A percentile compares a stretch with the other conserved stretches of the same genome.
Evolutionary conservation across 495 filamentous ascomycete species (phyloP).

Genomic region (Eremomyces bilateralis): DNA sequence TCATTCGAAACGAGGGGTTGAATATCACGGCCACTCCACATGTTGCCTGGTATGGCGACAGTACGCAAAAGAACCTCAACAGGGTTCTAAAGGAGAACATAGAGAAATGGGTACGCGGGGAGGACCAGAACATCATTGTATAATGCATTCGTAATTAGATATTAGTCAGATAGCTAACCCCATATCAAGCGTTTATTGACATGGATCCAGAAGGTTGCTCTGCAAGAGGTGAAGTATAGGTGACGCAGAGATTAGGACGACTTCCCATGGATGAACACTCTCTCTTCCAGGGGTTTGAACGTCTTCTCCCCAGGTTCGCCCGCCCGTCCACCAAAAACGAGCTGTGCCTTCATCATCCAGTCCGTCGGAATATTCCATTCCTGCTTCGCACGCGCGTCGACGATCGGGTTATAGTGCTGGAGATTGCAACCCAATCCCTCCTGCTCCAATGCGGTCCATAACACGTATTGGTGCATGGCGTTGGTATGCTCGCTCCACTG

Average conservation of each 20-base stretch:
- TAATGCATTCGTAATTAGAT: too few relatives aligned
- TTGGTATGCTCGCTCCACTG: conserved; percentile 36
- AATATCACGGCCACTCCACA: not conserved
- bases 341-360: conserved; percentile 30
- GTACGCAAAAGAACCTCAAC: not conserved
- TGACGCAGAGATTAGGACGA: too few relatives aligned
- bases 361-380: conserved; percentile 32
- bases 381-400: conserved; percentile 31
- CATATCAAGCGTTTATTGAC: too few relatives aligned
- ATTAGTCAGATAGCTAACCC: too few relatives aligned
- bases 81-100: not conserved
- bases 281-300: conserved; percentile 31
- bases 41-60: not conserved
- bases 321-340: conserved; percentile 23
- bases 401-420: conserved; percentile 47
- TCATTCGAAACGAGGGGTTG: not conserved
- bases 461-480: conserved; percentile 43
- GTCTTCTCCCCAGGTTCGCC: conserved; percentile 30
- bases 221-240: too few relatives aligned
- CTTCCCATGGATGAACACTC: conserved; percentile 21
- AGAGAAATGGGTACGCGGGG: not conserved
- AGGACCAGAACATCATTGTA: too few relatives aligned
- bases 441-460: conserved; percentile 45
- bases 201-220: too few relatives aligned
- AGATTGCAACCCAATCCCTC: conserved; percentile 54